These are phyloP conservation scores for Dryas integrifolia DNA, from an alignment of 331 rosid genomes.

Conservation along the genomic window DNA sequence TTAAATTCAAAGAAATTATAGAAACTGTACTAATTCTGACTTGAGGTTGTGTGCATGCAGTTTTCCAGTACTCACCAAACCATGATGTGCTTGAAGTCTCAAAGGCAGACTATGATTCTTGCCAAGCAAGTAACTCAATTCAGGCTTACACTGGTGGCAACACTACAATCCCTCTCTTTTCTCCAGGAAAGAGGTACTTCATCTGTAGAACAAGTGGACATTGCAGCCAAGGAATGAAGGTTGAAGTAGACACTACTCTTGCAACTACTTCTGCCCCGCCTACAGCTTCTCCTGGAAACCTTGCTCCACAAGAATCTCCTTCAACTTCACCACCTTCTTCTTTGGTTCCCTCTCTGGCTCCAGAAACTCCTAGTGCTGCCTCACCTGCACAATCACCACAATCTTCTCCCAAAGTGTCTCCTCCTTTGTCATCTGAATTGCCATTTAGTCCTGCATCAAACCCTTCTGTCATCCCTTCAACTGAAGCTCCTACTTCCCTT, in stretches of 20 bases:
- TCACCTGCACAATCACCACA: conserved; percentile 33
- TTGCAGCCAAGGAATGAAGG: conserved; percentile 75
- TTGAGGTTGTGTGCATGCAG: conserved; percentile 36
- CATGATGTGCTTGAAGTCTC: conserved; percentile 77
- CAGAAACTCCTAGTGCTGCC: conserved; percentile 4
- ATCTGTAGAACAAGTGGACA: conserved; percentile 72
- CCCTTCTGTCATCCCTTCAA: conserved; percentile 43
- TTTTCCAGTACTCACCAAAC: conserved; percentile 55
- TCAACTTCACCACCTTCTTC: conserved; percentile 1
- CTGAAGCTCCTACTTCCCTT: conserved; percentile 31
- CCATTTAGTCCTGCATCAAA: conserved; percentile 34
- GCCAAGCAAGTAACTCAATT: conserved; percentile 50
- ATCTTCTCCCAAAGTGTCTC: conserved; percentile 44
- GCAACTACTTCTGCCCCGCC: conserved; percentile 24
- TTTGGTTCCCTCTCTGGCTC: not conserved
- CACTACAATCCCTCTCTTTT: conserved; percentile 55
- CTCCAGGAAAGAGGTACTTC: conserved; percentile 74
- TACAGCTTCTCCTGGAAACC: conserved; percentile 17
- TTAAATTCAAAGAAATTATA: too few species aligned
- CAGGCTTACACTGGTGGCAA: conserved; percentile 53
- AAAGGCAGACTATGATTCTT: conserved; percentile 64
- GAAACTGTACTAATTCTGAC: not conserved
- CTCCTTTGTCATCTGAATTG: conserved; percentile 23
- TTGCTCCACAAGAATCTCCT: conserved; percentile 25
- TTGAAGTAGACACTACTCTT: conserved; percentile 61